Base-by-base conservation (phyloP, 352 stramenopile species). In the Globisporangium camurandrum region DNA sequence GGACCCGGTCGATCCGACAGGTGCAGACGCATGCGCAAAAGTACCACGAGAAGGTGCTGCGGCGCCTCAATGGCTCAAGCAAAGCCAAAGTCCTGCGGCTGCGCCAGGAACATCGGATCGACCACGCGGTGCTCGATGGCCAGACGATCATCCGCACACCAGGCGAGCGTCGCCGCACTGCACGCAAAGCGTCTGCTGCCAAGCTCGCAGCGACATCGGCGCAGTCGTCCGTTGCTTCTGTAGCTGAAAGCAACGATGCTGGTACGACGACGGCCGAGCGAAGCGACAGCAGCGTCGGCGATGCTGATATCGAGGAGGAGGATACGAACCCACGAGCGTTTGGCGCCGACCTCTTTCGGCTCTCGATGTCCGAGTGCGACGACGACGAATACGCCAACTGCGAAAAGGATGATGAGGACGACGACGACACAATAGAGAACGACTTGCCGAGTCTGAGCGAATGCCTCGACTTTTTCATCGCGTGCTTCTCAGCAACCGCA, bases 401-500 rank as follows among this genome's bases (percentile, higher is more conserved):
- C 10, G 17, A 41, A n/a, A 30, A 26, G 3, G 46, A 33, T 1
- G 27, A 49, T 3, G 44, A 49, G 7, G 44, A 49, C 44, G 44
- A 26, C 0, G 43, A 49, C 0, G 44, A 26, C 22, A 36, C 45
- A 14, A n/a, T n/a, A n/a, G 47, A 46, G 14, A 26, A 28, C 28
- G 41, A 57, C 41, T 10, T 62, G 7, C 55, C 55, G 11, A 53
- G 40, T 41, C 44, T 62, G 8, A 51, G 50, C 26, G 55, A 62
- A 16, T 58, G 40, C 28, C 51, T 62, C 34, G 55, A 62, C 22
- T 62, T 62, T 28, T 53, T 62, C 28, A 62, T 62, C 33, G 47
- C 20, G 22, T 55, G 49, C 49, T 55, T 55, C 33, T 52, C 46
- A 8, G 33, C 33, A 6, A 40, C 49, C 19, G 23, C 40, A 38